These are phyloP conservation scores for Penicillium sp. DNA, from an alignment of 2,329 filamentous ascomycete species.

Conservation along the genomic window DNA sequence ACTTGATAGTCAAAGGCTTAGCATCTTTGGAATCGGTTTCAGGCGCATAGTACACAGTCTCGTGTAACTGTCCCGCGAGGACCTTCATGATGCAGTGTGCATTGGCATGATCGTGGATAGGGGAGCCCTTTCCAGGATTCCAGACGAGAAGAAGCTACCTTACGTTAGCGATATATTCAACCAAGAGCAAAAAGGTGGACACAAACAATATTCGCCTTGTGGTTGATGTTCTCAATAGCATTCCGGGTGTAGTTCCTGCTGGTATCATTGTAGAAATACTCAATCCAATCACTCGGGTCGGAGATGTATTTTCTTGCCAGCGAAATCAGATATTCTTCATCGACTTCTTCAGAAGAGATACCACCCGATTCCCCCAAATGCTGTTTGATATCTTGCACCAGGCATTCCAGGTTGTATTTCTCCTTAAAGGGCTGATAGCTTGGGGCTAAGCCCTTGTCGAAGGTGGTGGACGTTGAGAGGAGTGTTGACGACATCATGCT, in stretches of 20 bases:
- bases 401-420: conserved; percentile 23
- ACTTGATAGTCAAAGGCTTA: conserved; percentile 26
- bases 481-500: conserved; percentile 18
- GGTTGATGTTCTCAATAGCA: conserved; percentile 34
- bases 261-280: conserved; percentile 30
- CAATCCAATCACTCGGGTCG: conserved; percentile 30
- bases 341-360: conserved; percentile 27
- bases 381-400: conserved; percentile 30
- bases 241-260: conserved; percentile 37
- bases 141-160: conserved; percentile 32
- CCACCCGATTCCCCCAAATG: conserved; percentile 28
- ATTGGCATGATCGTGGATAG: conserved; percentile 38
- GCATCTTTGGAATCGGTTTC: conserved; percentile 5
- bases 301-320: conserved; percentile 29
- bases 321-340: conserved; percentile 27
- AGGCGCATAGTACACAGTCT: conserved; percentile 29
- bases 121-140: conserved; percentile 38
- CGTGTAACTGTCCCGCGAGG: conserved; percentile 29
- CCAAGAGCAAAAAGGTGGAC: no score
- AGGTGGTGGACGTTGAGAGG: conserved; percentile 8
- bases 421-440: conserved; percentile 19
- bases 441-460: conserved; percentile 11
- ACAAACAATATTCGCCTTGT: conserved; percentile 34
- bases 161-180: not conserved
- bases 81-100: conserved; percentile 41